Base-by-base conservation (phyloP, 495 filamentous ascomycete genomes). In the Aspergillus kassunensis region DNA sequence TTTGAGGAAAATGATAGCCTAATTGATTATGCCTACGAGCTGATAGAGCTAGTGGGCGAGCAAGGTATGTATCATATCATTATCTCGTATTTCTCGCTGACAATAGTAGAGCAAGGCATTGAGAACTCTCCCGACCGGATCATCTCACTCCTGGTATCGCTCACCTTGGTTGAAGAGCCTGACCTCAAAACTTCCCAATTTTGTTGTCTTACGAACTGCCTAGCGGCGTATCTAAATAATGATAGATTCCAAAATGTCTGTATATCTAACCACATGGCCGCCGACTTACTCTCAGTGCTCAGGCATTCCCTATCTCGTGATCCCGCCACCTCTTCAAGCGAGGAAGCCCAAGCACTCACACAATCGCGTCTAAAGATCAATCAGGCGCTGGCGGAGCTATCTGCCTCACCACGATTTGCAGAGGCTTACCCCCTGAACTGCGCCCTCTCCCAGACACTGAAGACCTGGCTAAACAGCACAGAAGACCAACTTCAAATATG, bases 401-500 rank as follows among this genome's bases (percentile, higher is more conserved):
- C 86, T 1, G 76, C 77, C 3, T 69, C 80, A 0, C 67, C 79
- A 3, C 61, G 67, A 25, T 90, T 90, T 44, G 59, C 72, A 50
- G 62, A 71, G 30, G 41, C 63, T 1, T 82, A 77, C 44, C 75
- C 79, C 0, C 70, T 80, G 31, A 71, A 74, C 5, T 70, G 73
- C 3, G 57, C 67, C 5, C 59, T 87, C 20, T 61, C 79, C 5
- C 53, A 66, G 30, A 82, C 73, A 35, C 64, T 91, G n/a, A 72
- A 73, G 29, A 62, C 67, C 11, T 85, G 81, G 81, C 64, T 85
- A 12, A 49, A 61, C 23, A 65, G 63, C 25, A 61, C 62, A 0
- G 73, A 82, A 40, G 68, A 78, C 4, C 75, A 86, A 40, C 76
- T 91, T 1, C 85, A 85, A 55, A 78, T 85, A n/a, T 85, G 84